phyloP scores from a whole-genome alignment of 2,329 filamentous ascomycete species.

The Fonsecaea nubica region DNA sequence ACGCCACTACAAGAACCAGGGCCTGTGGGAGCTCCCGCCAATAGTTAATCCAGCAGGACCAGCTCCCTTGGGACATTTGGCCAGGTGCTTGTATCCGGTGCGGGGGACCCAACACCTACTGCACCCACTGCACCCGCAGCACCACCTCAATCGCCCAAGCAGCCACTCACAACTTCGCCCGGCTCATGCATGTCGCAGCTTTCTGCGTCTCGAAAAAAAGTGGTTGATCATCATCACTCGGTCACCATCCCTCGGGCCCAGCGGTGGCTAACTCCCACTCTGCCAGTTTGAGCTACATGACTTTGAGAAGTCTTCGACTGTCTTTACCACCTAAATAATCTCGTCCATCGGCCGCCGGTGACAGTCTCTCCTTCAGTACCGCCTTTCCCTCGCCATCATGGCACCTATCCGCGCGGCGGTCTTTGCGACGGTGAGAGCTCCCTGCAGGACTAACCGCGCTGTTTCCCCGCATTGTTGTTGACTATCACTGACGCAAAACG shows the following conservation, averaged over 20 bases:
- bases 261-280: slow-evolving; percentile 3
- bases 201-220: slow-evolving; percentile 14
- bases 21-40: slow-evolving; percentile 13
- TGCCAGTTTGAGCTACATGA: background rate
- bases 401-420: slow-evolving; percentile 40
- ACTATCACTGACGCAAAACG: slow-evolving; percentile 28
- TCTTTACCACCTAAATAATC: background rate
- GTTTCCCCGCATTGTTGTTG: slow-evolving; percentile 28
- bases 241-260: slow-evolving; percentile 7
- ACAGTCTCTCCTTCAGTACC: slow-evolving; percentile 17
- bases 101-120: slow-evolving; percentile 10
- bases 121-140: background rate
- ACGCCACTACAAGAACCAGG: background rate
- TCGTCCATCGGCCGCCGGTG: slow-evolving; percentile 5
- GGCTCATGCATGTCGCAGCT: slow-evolving; percentile 10
- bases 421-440: slow-evolving; percentile 40
- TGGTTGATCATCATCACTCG: slow-evolving; percentile 17
- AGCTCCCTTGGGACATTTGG: slow-evolving; percentile 1
- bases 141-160: background rate
- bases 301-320: slow-evolving; percentile 3
- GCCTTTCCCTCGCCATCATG: slow-evolving; percentile 35
- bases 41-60: slow-evolving; percentile 6
- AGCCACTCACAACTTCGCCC: slow-evolving; percentile 10
- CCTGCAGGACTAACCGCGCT: slow-evolving; percentile 6
- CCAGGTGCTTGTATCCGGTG: slow-evolving; percentile 2